Base-by-base conservation (phyloP, 805 yeast species). In the Wilhelminamyces savonicus region DNA sequence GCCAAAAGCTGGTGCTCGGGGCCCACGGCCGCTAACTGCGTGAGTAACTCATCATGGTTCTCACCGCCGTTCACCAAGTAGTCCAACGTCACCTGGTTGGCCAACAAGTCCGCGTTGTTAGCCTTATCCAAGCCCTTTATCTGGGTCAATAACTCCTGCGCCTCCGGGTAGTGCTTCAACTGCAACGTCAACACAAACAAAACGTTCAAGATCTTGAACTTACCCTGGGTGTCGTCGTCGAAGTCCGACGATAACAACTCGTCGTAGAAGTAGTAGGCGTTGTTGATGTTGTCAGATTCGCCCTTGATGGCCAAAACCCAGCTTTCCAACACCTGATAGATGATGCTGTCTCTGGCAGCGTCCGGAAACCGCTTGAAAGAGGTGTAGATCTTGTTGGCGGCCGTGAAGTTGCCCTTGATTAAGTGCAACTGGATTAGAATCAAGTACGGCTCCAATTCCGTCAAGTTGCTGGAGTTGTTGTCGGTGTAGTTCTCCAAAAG, bases 161-260 rank as follows among this genome's bases (percentile, higher is more conserved):
- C 88, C 58, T 90, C 97, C 2, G 88, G 90, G 32, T 75, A 63
- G 48, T 88, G 82, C 29, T 78, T 75, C 52, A 86, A 71, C 59
- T 84, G 86, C 44, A 88, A 59, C 38, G 88, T 86, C 36, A 87
- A 67, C 8, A 78, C 81, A 25, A 86, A 70, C 47, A 86, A 74
- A 23, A 82, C 78, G 31, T 44, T 53, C 42, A 82, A 69, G 12
- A 59, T 36, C 32, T 48, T 54, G 40, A 48, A 53, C 37, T 56
- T 56, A 15, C 65, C 62, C 24, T 44, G 51, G 4, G 46, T 35
- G 29, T 62, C 69, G 25, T 54, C 58, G 24, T 60, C 63, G 26
- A 59, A 60, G 36, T 59, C 66, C 9, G 46, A 38, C 9, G 82
- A 77, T 24, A 86, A 66, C 34, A 82, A 64, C 58, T 90, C 98